phyloP scores from a whole-genome alignment of 768 basidiomycete genomes.

The Xerocomellus intermedius region DNA sequence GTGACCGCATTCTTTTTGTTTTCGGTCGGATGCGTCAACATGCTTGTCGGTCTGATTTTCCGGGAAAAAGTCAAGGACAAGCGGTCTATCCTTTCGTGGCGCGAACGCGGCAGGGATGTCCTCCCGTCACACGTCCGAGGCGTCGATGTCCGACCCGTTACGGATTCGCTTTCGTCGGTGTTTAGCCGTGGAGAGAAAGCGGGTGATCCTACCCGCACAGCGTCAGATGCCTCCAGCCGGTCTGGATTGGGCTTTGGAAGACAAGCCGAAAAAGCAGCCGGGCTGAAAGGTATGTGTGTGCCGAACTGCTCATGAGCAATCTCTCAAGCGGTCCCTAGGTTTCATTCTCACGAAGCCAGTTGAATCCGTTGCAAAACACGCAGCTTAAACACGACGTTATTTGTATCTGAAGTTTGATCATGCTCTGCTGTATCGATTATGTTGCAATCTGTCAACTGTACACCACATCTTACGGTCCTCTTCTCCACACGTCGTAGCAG shows the following conservation, averaged over 20 bases:
- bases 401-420: not conserved
- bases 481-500: conserved; percentile 4
- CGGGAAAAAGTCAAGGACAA: conserved; percentile 62
- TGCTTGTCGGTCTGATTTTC: conserved; percentile 79
- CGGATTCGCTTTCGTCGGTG: conserved; percentile 13
- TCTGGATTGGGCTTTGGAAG: conserved; percentile 73
- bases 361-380: conserved; percentile 55
- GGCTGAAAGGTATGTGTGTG: conserved; percentile 49
- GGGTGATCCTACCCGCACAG: not conserved
- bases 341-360: conserved; percentile 57
- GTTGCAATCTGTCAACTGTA: not conserved
- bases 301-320: not conserved
- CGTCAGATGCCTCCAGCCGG: conserved; percentile 29
- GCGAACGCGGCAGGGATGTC: conserved; percentile 52
- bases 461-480: not conserved
- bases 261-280: conserved; percentile 78
- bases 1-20: conserved; percentile 87
- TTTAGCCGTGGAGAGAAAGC: conserved; percentile 13
- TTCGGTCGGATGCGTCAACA: conserved; percentile 79
- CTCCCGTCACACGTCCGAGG: conserved; percentile 43
- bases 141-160: conserved; percentile 26
- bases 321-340: conserved; percentile 34
- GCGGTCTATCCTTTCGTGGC: conserved; percentile 69
- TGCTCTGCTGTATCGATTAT: conserved; percentile 1
- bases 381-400: conserved; percentile 2